Evolutionary conservation across 2,329 filamentous ascomycete species (phyloP), one percentile per base, ranked within the genome.

Genomic region (Truncatella angustata): DNA sequence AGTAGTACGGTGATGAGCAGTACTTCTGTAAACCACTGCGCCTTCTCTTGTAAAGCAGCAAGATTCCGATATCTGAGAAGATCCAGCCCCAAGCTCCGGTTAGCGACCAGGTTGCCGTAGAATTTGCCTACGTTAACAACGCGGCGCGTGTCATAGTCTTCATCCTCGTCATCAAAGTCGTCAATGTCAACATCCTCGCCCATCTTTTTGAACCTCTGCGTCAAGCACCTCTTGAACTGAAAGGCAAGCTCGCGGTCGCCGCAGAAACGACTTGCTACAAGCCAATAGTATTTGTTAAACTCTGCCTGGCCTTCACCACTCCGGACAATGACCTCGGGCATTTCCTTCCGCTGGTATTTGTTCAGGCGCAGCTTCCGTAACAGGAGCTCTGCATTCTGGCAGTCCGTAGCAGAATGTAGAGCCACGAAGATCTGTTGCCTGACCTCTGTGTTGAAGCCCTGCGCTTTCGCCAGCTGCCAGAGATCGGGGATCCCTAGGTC

Each of bases 271-370:
- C 82, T 83, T 9, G 91, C 91, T 34, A 99, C 86, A 1, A 96
- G 76, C 0, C 90, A 89, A 66, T 99, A 99, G 72, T 96, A 99
- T 0, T 89, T 90, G 63, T 99, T 99, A 70, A 97, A 96, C 1
- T 79, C 78, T 52, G 86, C 78, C 71, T 97, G 94, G 3, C 88
- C 87, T 39, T 90, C 90, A 1, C 87, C 86, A 65, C 92, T 97
- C 60, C 94, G 91, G 7, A 97, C 80, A 24, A 99, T 76, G 16
- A 99, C 92, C 49, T 88, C 85, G 1, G 93, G 87, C 28, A 97
- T 88, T 66, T 97, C 93, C 21, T 86, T 81, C 58, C 94, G 86
- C 63, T 97, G 91, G 16, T 90, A 83, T 60, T 86, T 90, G 72
- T 94, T 97, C 43, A 99, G 78, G 32, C 85, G 85, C 9, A 99